Conservation (phyloP, 202 grass and related monocot genomes). For the Elaeis oleifera region DNA sequence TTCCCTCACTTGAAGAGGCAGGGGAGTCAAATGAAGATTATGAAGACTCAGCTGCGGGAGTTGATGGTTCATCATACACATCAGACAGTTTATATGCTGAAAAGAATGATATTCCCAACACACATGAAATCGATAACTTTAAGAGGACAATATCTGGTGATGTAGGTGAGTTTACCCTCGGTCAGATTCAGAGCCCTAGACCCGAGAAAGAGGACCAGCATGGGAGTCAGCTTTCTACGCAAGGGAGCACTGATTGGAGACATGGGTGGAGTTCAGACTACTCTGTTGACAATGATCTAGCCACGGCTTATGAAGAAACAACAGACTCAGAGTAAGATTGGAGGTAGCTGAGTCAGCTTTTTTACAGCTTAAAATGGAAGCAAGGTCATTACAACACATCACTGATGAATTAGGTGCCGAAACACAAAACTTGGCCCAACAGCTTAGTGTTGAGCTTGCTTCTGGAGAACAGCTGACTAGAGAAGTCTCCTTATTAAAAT, state of each 20-base stretch:
- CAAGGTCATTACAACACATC: conserved; percentile 63
- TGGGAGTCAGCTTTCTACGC: conserved; percentile 51
- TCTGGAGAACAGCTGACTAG: conserved; percentile 62
- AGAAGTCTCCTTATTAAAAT: conserved; percentile 80
- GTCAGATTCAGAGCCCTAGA: conserved; percentile 36
- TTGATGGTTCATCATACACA: conserved; percentile 51
- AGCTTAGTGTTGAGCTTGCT: conserved; percentile 69
- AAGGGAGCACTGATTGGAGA: conserved; percentile 66
- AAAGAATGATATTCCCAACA: conserved; percentile 53
- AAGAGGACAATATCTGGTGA: conserved; percentile 42
- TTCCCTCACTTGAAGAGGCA: conserved; percentile 49
- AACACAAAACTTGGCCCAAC: conserved; percentile 57
- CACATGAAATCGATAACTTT: conserved; percentile 50
- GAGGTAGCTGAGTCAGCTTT: conserved; percentile 82
- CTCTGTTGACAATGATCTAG: conserved; percentile 48
- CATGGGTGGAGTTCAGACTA: conserved; percentile 64
- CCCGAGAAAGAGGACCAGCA: conserved; percentile 31
- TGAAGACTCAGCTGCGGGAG: conserved; percentile 34
- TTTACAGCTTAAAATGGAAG: conserved; percentile 84
- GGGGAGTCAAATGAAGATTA: conserved; percentile 78
- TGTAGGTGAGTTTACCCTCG: conserved; percentile 37
- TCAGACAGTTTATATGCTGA: conserved; percentile 78
- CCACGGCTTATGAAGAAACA: conserved; percentile 70
- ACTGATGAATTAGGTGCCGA: conserved; percentile 68
- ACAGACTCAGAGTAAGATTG: conserved; percentile 57